Evolutionary conservation across 192 early-diverging fungal genomes (phyloP).

Genomic region (Coemansia asiatica): DNA sequence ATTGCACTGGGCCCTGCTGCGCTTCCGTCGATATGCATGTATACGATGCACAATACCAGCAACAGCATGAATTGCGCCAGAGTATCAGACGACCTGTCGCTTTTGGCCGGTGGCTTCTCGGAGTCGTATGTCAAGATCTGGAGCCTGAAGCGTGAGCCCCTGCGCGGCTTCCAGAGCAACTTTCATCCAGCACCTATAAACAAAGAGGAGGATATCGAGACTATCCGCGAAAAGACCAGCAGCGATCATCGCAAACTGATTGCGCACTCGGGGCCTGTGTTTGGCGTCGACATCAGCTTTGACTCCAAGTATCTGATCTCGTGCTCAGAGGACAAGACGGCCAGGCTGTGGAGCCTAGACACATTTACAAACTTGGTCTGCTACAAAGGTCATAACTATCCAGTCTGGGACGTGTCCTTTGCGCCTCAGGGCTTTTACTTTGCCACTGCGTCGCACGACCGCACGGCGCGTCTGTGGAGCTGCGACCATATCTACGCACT

Average conservation of each 20-base stretch:
- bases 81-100: constrained; percentile 75
- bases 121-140: constrained; percentile 94
- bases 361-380: constrained; percentile 89
- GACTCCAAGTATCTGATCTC: constrained; percentile 86
- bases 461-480: constrained; percentile 94
- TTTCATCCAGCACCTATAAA: constrained; percentile 61
- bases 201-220: constrained; percentile 61
- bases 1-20: constrained; percentile 64
- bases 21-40: constrained; percentile 88
- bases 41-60: constrained; percentile 94
- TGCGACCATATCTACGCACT: constrained; percentile 95
- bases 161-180: constrained; percentile 63
- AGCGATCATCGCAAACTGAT: constrained; percentile 66
- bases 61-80: constrained; percentile 82
- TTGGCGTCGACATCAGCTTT: constrained; percentile 80
- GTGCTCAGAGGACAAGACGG: constrained; percentile 88
- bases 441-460: constrained; percentile 93
- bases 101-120: constrained; percentile 87
- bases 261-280: constrained; percentile 92
- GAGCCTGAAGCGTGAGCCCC: constrained; percentile 78
- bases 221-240: constrained; percentile 61
- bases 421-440: constrained; percentile 93
- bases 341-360: constrained; percentile 93
- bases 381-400: constrained; percentile 96
- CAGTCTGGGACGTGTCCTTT: constrained; percentile 95